These are phyloP conservation scores for Gardenia jasminoides DNA, from an alignment of 257 asterid genomes.

Conservation along the genomic window DNA sequence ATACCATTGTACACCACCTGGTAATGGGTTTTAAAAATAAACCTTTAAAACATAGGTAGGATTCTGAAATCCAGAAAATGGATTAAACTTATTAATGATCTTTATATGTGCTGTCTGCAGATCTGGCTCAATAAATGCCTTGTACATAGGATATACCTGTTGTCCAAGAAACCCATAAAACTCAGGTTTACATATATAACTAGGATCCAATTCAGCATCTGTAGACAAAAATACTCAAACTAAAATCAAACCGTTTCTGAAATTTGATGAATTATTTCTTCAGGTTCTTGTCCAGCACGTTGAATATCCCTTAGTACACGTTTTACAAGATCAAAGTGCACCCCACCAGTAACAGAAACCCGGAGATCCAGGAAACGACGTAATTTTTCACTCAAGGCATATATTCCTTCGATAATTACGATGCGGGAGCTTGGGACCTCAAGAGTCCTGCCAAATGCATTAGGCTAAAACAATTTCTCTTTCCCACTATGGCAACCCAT, in stretches of 20 bases:
- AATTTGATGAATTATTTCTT: conserved; percentile 95
- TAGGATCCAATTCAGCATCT: background rate
- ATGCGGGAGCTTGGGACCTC: conserved; percentile 93
- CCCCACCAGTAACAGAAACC: conserved; percentile 99
- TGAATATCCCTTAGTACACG: conserved; percentile 97
- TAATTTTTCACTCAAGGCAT: conserved; percentile 88
- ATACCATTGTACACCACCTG: conserved; percentile 8
- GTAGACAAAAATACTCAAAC: background rate
- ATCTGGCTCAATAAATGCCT: conserved; percentile 97
- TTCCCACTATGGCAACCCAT: conserved; percentile 1
- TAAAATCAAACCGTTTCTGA: conserved; percentile 70
- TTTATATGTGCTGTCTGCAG: conserved; percentile 95
- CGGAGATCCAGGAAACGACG: conserved; percentile 90
- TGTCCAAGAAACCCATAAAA: conserved; percentile 25
- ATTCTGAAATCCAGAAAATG: conserved; percentile 97
- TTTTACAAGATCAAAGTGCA: conserved; percentile 95
- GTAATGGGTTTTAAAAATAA: conserved; percentile 23
- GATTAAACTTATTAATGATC: conserved; percentile 86
- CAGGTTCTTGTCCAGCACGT: conserved; percentile 99
- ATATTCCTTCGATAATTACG: conserved; percentile 91
- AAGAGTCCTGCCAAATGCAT: conserved; percentile 56
- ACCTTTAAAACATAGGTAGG: conserved; percentile 93
- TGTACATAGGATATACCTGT: conserved; percentile 99
- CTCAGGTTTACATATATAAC: conserved; percentile 21
- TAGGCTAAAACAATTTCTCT: background rate